Evolutionary conservation across 352 stramenopile species (phyloP), one percentile per base, ranked within the genome.

Genomic region (Aphanomyces euteiches): DNA sequence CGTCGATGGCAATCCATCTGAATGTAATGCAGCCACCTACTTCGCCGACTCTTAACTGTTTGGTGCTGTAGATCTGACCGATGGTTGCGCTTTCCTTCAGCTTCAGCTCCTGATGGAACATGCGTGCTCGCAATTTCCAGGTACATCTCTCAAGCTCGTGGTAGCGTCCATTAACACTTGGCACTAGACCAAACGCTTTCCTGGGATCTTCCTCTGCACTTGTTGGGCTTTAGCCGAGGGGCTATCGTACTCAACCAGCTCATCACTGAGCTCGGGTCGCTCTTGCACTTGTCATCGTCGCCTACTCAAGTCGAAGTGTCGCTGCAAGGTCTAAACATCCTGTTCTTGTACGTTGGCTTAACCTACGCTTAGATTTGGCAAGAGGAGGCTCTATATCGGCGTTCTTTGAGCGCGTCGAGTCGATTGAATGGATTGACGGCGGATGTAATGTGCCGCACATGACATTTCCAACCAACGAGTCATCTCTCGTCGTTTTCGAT

Each of bases 151-250:
- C 28, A 28, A n/a, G 6, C 5, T 12, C 38, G 6, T 53, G 12
- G 12, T 19, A 1, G 8, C 56, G 56, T 45, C 28, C 34, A 64
- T 38, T 2, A 28, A 28, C 28, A 28, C 28, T 28, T 28, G 28
- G 28, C 28, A 28, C 1, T 38, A 10, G 56, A 15, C 28, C 37
- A 45, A 34, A 15, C 34, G 19, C 38, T 40, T 17, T 3, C 57
- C 19, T 54, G 74, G 4, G 66, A 77, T 3, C 76, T 89, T 17
- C 81, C 80, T 4, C 77, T 90, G 13, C 80, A 89, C 59, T 72
- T 90, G 6, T 58, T 89, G 12, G 83, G 83, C 4, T 90, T 90
- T 56, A 90, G 83, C 75, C 88, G 88, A 67, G 83, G 83, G 4
- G 81, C 79, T 17, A 74, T 83, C 36, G 83, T 90, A 36, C 67